These are phyloP conservation scores for Tricholoma sp. DNA, from an alignment of 768 basidiomycete genomes.

Conservation along the genomic window DNA sequence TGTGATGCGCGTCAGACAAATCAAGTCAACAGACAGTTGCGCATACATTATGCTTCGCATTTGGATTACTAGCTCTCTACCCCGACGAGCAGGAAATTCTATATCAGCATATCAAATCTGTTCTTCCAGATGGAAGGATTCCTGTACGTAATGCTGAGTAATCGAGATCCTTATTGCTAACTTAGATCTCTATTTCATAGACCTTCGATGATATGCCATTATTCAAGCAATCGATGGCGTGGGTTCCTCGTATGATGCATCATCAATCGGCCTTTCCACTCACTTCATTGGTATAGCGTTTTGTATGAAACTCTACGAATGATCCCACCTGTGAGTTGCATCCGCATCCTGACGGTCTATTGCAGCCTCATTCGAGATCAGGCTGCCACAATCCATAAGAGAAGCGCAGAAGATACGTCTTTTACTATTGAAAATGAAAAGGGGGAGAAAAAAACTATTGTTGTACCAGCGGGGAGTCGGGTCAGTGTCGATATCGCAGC, in stretches of 20 bases:
- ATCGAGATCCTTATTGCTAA: neutral
- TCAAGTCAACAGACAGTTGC: constrained; percentile 29
- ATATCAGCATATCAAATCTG: constrained; percentile 30
- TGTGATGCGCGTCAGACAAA: neutral
- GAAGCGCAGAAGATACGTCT: constrained; percentile 41
- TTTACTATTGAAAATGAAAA: constrained; percentile 26
- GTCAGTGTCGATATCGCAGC: constrained; percentile 32
- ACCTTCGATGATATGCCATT: constrained; percentile 36
- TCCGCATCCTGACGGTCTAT: neutral
- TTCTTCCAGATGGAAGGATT: constrained; percentile 24
- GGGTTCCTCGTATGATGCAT: constrained; percentile 2
- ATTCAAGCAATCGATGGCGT: constrained; percentile 37
- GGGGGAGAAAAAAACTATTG: constrained; percentile 34
- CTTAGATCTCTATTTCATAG: constrained; percentile 15
- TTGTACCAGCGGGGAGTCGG: constrained; percentile 37
- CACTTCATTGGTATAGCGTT: constrained; percentile 25
- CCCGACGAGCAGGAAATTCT: constrained; percentile 39
- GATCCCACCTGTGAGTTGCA: constrained; percentile 36
- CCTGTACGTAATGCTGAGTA: constrained; percentile 20
- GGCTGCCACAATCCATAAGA: constrained; percentile 41
- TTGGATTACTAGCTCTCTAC: constrained; percentile 38
- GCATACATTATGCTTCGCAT: constrained; percentile 30
- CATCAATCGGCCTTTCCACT: neutral
- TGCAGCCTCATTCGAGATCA: neutral
- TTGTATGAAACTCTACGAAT: constrained; percentile 47